Evolutionary conservation across 2,329 filamentous ascomycete genomes (phyloP).

Genomic region (Aspergillus arachidicola): DNA sequence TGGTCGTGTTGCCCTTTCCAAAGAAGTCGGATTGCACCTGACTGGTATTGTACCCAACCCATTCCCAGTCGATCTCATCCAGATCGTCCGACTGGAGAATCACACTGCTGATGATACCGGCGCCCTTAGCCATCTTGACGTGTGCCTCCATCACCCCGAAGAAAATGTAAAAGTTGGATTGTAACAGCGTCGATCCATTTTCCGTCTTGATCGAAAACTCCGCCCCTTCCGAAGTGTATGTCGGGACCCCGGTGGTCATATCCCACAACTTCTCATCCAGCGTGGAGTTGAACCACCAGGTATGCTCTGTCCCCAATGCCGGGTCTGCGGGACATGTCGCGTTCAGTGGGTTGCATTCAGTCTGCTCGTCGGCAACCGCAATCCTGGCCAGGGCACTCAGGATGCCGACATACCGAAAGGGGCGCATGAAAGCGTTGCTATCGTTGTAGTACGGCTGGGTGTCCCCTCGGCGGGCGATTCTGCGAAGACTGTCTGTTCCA

Average conservation of each 20-base stretch:
- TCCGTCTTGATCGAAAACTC: not conserved
- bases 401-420: not conserved
- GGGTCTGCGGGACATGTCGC: not conserved
- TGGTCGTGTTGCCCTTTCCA: not conserved
- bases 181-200: not conserved
- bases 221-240: not conserved
- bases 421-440: not conserved
- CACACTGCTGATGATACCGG: not conserved
- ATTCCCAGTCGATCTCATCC: not conserved
- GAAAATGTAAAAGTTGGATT: not conserved
- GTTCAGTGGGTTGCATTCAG: conserved; percentile 3
- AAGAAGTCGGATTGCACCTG: not conserved
- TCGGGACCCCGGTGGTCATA: not conserved
- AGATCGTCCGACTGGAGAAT: not conserved
- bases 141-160: not conserved
- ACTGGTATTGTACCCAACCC: not conserved
- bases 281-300: not conserved
- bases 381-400: not conserved
- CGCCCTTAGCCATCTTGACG: not conserved
- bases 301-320: not conserved
- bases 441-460: not conserved
- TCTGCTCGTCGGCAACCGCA: not conserved
- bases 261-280: not conserved
- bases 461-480: not conserved
- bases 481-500: too few species aligned